Conservation (phyloP, 2,329 filamentous ascomycete genomes). For the Fusarium pilosicola region DNA sequence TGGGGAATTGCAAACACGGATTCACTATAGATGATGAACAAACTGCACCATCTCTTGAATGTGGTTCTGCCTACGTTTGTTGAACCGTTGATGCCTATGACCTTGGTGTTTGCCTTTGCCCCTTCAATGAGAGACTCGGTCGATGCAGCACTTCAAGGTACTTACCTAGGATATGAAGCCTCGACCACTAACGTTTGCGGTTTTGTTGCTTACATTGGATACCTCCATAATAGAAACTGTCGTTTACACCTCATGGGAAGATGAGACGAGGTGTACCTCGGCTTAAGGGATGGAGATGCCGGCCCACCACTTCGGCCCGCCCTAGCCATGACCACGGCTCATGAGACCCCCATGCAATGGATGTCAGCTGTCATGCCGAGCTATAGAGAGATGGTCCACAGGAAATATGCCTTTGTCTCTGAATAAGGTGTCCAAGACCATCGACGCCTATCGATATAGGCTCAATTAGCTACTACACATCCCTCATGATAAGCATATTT, state of each 20-base stretch:
- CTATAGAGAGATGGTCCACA: background rate
- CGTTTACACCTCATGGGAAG: background rate
- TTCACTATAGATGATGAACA: background rate
- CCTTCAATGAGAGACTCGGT: background rate
- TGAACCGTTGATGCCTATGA: background rate
- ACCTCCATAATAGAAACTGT: background rate
- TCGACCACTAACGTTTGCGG: background rate
- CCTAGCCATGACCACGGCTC: slow-evolving; percentile 29
- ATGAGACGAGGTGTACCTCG: slow-evolving; percentile 25
- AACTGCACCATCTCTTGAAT: background rate
- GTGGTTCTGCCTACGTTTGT: background rate
- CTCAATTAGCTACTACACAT: background rate
- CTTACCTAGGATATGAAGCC: background rate
- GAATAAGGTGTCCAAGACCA: background rate
- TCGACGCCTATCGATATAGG: background rate
- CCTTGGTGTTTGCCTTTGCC: background rate
- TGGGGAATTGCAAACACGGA: background rate
- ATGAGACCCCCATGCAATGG: slow-evolving; percentile 6
- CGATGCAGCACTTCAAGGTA: background rate
- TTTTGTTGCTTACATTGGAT: background rate
- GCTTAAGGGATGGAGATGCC: slow-evolving; percentile 13
- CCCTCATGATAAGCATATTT: background rate
- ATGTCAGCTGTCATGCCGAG: slow-evolving; percentile 20
- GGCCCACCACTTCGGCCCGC: slow-evolving; percentile 25
- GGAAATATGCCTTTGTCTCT: background rate